A percentile compares a stretch with the other conserved stretches of the same genome.
These are phyloP conservation scores for Termitomyces bulborhizus DNA, from an alignment of 768 basidiomycete genomes.

Conservation along the genomic window DNA sequence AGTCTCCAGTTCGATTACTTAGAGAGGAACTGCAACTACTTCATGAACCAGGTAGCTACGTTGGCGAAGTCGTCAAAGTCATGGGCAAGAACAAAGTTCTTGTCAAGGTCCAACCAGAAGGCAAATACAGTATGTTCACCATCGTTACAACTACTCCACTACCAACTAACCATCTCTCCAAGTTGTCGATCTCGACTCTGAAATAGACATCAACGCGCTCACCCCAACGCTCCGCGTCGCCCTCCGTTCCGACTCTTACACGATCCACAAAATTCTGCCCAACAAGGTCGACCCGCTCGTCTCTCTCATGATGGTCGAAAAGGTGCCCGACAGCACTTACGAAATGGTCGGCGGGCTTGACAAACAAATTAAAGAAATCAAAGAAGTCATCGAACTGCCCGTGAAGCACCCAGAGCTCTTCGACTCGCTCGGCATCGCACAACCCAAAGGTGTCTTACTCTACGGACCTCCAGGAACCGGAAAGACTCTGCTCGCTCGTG, in stretches of 20 bases:
- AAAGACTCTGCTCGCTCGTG: conserved; percentile 91
- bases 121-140: conserved; percentile 85
- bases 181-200: conserved; percentile 93
- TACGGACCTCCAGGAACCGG: conserved; percentile 97
- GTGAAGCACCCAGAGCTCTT: conserved; percentile 98
- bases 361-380: conserved; percentile 92
- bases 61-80: conserved; percentile 95
- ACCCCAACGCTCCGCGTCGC: conserved; percentile 89
- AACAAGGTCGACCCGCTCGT: conserved; percentile 99
- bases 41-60: conserved; percentile 89
- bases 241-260: conserved; percentile 93
- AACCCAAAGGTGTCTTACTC: conserved; percentile 92
- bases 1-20: conserved; percentile 66
- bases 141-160: background rate
- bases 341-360: conserved; percentile 99
- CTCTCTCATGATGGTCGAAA: conserved; percentile 99
- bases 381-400: conserved; percentile 94
- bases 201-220: conserved; percentile 75
- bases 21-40: conserved; percentile 71
- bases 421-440: conserved; percentile 93
- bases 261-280: conserved; percentile 93
- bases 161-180: background rate
- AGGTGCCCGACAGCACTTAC: conserved; percentile 98
- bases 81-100: conserved; percentile 99
- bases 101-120: conserved; percentile 98